phyloP scores from a whole-genome alignment of 2,329 filamentous ascomycete genomes.

The Colletotrichum costaricense region DNA sequence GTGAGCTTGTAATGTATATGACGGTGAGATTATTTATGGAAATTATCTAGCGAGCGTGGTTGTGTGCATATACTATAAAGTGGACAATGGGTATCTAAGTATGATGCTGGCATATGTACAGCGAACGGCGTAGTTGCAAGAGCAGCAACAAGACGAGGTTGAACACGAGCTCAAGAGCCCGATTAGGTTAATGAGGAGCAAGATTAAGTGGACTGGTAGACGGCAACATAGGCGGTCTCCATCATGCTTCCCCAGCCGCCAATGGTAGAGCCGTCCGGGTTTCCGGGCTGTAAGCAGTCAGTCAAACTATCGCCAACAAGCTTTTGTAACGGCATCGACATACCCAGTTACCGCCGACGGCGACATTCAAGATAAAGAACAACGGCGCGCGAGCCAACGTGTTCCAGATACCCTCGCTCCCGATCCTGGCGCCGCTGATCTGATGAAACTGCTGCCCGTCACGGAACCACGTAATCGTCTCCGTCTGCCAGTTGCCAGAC shows the following conservation, averaged over 20 bases:
- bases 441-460: slow-evolving; percentile 57
- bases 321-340: slow-evolving; percentile 32
- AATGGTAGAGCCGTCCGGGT: slow-evolving; percentile 46
- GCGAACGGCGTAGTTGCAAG: slow-evolving; percentile 5
- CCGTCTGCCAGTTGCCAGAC: slow-evolving; percentile 53
- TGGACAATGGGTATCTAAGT: slow-evolving; percentile 25
- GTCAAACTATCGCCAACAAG: neutral
- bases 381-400: slow-evolving; percentile 54
- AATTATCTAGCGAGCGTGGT: neutral
- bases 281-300: slow-evolving; percentile 41
- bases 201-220: slow-evolving; percentile 43
- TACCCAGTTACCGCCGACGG: slow-evolving; percentile 58
- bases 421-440: slow-evolving; percentile 54
- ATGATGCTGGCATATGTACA: slow-evolving; percentile 16
- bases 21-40: neutral
- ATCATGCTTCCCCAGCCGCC: slow-evolving; percentile 54
- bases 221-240: slow-evolving; percentile 53
- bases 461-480: slow-evolving; percentile 61
- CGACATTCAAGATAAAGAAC: slow-evolving; percentile 61
- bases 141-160: neutral
- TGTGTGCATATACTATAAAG: neutral
- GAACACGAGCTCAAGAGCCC: too few relatives aligned
- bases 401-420: slow-evolving; percentile 55
- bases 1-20: too few relatives aligned
- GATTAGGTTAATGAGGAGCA: neutral